Evolutionary conservation across 352 stramenopile species (phyloP), one percentile per base, ranked within the genome.

Genomic region (Plasmopara muralis): DNA sequence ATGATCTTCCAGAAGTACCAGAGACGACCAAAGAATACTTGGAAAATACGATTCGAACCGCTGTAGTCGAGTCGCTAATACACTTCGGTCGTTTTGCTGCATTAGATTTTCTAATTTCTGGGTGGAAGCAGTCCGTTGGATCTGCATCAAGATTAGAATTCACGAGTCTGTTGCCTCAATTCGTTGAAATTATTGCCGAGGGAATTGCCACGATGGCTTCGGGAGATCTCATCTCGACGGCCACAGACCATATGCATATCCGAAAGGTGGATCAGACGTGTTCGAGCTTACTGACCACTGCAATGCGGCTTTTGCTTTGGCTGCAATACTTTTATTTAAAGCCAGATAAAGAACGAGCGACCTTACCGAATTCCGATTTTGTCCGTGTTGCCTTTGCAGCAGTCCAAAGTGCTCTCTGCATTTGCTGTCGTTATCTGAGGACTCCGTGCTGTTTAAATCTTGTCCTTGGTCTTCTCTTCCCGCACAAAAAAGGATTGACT

Each of bases 391-490:
- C 75, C 6, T 60, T 77, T 5, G 77, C 77, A 6, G 65, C 75
- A 18, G 68, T 94, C 31, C 88, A 93, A 64, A 93, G 80, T 28
- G 77, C 74, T 14, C 72, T 94, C 18, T 86, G 70, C 40, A 53
- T 85, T 25, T 83, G 77, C 49, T 72, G 61, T 46, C 72, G 77
- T 9, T 88, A 89, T 47, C 57, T 77, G 13, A 84, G 78, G 43
- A 70, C 68, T 31, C 74, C 77, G 9, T 91, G 82, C 46, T 94
- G 84, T 42, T 46, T 91, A 34, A 74, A 85, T 51, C 79, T 74
- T 10, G 62, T 78, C 0, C 53, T 92, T 2, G 45, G 50, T 16
- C 52, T 86, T 4, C 83, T 91, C 16, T 93, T 87, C 53, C 80
- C 80, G 13, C 80, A 93, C 50, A 88, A 85, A 43, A 62, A 77